phyloP scores from a whole-genome alignment of 148 eudicot species.

The Spergularia bocconei region DNA sequence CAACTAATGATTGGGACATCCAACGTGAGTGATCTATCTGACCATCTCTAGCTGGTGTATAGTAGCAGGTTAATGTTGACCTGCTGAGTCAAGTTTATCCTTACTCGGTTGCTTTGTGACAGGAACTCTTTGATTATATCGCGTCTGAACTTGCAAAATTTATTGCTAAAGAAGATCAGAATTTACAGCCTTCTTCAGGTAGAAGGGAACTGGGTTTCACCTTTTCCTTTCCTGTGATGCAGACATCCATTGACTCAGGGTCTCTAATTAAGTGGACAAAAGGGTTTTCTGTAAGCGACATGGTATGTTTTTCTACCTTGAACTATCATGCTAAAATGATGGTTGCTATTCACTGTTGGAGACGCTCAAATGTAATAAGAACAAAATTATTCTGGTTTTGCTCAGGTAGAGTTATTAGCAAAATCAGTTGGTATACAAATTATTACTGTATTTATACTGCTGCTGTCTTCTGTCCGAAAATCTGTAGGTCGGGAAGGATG shows the following conservation, averaged over 20 bases:
- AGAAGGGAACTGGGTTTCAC: conserved; percentile 76
- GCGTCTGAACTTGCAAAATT: conserved; percentile 63
- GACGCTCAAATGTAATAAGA: no score
- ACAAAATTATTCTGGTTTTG: no score
- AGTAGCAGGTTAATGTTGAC: neutral
- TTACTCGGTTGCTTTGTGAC: conserved; percentile 7
- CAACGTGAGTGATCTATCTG: conserved; percentile 37
- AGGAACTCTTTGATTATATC: conserved; percentile 74
- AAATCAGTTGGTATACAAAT: no score
- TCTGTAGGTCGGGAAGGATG: conserved; percentile 62
- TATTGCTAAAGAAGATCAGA: conserved; percentile 49
- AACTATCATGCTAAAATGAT: neutral
- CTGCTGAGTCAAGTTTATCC: neutral
- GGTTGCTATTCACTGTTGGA: no score
- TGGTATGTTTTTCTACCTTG: conserved; percentile 32
- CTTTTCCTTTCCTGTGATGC: conserved; percentile 81
- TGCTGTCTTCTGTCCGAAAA: neutral
- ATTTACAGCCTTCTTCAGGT: conserved; percentile 41
- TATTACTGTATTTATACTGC: neutral
- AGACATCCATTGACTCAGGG: conserved; percentile 66
- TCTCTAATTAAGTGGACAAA: conserved; percentile 69
- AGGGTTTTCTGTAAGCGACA: conserved; percentile 58
- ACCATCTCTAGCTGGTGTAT: neutral
- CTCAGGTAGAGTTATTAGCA: no score
- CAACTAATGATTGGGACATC: conserved; percentile 67